These are phyloP conservation scores for Thoreauomyces humboldtii DNA, from an alignment of 192 early-diverging fungal genomes.

Conservation along the genomic window DNA sequence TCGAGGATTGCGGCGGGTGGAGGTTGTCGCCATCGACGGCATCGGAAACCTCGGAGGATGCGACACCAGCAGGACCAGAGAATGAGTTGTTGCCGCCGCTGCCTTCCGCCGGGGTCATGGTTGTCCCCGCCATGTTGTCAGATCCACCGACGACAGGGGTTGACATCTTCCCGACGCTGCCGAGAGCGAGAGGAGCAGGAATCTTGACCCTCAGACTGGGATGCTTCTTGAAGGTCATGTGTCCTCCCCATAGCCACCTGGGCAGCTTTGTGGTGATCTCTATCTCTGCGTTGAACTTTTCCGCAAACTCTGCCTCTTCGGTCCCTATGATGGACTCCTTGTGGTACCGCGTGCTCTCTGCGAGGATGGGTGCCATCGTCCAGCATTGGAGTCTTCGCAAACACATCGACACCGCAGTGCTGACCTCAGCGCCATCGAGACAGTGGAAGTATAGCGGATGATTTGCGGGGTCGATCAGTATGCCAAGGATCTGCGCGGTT, in stretches of 20 bases:
- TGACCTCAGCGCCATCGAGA: slow-evolving; percentile 83
- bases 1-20: neutral
- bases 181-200: too few species aligned
- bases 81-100: too few species aligned
- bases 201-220: slow-evolving; percentile 61
- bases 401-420: slow-evolving; percentile 78
- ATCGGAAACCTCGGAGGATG: neutral
- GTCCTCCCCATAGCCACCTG: slow-evolving; percentile 69
- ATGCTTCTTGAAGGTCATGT: slow-evolving; percentile 62
- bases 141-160: neutral
- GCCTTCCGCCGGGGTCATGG: neutral
- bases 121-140: neutral
- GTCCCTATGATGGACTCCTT: slow-evolving; percentile 54
- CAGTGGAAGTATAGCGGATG: slow-evolving; percentile 88
- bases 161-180: too few species aligned
- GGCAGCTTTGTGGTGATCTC: slow-evolving; percentile 47
- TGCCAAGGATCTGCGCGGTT: slow-evolving; percentile 56
- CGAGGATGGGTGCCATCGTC: slow-evolving; percentile 60
- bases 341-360: slow-evolving; percentile 36
- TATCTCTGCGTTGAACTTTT: slow-evolving; percentile 71
- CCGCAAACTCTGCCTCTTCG: slow-evolving; percentile 75
- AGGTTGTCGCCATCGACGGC: neutral
- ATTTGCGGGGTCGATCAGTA: slow-evolving; percentile 71
- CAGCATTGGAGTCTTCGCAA: slow-evolving; percentile 90
- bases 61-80: too few species aligned